phyloP scores from a whole-genome alignment of 2,329 filamentous ascomycete genomes.

The Colletotrichum eleusines region DNA sequence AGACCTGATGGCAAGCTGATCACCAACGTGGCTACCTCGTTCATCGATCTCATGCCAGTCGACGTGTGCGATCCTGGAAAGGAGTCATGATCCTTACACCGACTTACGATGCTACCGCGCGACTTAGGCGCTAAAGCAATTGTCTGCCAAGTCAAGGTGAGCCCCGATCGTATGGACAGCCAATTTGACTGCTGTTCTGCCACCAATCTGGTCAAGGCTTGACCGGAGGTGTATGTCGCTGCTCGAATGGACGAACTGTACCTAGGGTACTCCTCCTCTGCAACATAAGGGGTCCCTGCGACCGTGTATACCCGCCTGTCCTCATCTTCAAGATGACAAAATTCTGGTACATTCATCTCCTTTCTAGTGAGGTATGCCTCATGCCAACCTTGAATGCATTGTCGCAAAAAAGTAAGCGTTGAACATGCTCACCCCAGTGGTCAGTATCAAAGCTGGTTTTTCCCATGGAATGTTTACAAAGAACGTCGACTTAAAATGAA shows the following conservation, averaged over 20 bases:
- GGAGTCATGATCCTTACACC: constrained; percentile 21
- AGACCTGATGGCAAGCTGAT: constrained; percentile 9
- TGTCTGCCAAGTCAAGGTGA: constrained; percentile 5
- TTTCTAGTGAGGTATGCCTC: constrained; percentile 26
- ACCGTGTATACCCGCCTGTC: constrained; percentile 1
- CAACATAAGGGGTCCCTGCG: constrained; percentile 28
- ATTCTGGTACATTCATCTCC: constrained; percentile 26
- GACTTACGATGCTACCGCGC: constrained; percentile 23
- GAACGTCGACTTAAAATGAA: constrained; percentile 27
- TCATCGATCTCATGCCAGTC: constrained; percentile 26
- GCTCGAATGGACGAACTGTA: neutral
- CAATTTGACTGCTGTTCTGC: constrained; percentile 2
- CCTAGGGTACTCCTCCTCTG: constrained; percentile 20
- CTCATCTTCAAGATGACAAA: constrained; percentile 1
- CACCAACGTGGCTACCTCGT: constrained; percentile 16
- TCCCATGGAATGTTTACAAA: constrained; percentile 1
- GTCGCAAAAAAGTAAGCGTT: neutral
- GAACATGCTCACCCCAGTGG: constrained; percentile 18
- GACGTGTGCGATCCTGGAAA: constrained; percentile 23
- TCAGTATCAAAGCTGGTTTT: constrained; percentile 15
- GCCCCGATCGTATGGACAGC: constrained; percentile 1
- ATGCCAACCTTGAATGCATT: constrained; percentile 14
- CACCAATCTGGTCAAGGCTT: neutral
- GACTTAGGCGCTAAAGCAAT: constrained; percentile 15
- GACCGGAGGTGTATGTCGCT: neutral